Evolutionary conservation across 106 monocot genomes (phyloP).

Genomic region (Dendrobium catenatum): DNA sequence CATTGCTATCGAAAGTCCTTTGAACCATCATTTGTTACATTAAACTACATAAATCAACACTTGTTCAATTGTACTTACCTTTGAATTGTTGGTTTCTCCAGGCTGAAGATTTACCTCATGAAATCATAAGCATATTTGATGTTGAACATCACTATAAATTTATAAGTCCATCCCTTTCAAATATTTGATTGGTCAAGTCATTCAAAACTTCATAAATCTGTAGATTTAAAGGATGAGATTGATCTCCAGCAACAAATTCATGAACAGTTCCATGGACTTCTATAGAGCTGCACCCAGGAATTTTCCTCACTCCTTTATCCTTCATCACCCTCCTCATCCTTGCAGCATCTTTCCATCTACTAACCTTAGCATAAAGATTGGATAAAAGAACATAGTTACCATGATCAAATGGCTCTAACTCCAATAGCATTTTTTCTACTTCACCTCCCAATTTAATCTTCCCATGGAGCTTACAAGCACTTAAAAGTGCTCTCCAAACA

Average conservation of each 20-base stretch:
- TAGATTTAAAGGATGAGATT: conserved; percentile 6
- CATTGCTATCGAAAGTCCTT: too few relatives aligned
- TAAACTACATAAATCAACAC: too few relatives aligned
- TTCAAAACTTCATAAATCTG: conserved; percentile 15
- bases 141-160: not conserved
- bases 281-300: conserved; percentile 21
- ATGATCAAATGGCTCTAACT: conserved; percentile 21
- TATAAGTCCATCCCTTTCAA: not conserved
- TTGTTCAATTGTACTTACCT: too few relatives aligned
- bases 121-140: not conserved
- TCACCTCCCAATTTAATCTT: conserved; percentile 12
- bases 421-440: conserved; percentile 16
- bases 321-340: conserved; percentile 21
- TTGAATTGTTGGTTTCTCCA: too few relatives aligned
- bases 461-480: conserved; percentile 22
- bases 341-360: conserved; percentile 15
- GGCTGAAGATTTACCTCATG: too few relatives aligned
- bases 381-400: conserved; percentile 20
- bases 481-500: conserved; percentile 14
- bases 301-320: conserved; percentile 11
- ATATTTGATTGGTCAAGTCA: conserved; percentile 5
- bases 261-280: conserved; percentile 23
- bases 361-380: conserved; percentile 8
- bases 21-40: too few relatives aligned
- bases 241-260: conserved; percentile 13